Evolutionary conservation across 2,329 filamentous ascomycete genomes (phyloP), one percentile per base, ranked within the genome.

Genomic region (Venturia pyrina): DNA sequence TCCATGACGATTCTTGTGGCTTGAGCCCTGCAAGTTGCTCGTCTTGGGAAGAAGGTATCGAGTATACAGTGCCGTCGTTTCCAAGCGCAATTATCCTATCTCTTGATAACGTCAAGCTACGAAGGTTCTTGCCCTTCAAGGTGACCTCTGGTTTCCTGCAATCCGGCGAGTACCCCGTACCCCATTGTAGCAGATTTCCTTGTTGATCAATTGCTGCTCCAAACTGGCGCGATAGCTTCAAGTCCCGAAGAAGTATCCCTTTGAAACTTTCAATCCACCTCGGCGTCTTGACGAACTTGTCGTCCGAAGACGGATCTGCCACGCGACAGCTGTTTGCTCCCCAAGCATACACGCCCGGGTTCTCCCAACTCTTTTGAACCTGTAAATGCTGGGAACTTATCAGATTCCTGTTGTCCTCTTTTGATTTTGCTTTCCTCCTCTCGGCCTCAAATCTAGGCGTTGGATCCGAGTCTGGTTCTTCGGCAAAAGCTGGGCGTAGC

Each of bases 141-240:
- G 93, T 97, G 62, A 82, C 79, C 0, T 82, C 82, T 0, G 93
- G 95, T 40, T 81, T 78, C 11, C 80, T 83, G 40, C 85, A 80
- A 5, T 85, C 81, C 65, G 84, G 81, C 7, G 88, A 89, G 74
- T 89, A 97, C 3, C 83, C 90, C 3, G 82, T 82, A 1, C 95
- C 95, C 95, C 95, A 99, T 78, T 98, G 93, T 15, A 97, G 81
- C 57, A 99, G 76, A 74, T 98, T 89, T 4, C 95, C 95, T 68
- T 88, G 87, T 74, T 97, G 93, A 5, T 88, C 89, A 50, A 98
- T 88, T 11, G 95, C 95, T 4, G 87, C 93, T 10, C 91, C 95
- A 73, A 96, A 93, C 50, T 86, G 85, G 65, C 86, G 83, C 67
- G 92, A 90, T 62, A 98, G 78, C 78, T 96, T 96, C 69, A 98